Evolutionary conservation across 148 eudicot species (phyloP), one percentile per base, ranked within the genome.

Genomic region (Beta vulgaris): DNA sequence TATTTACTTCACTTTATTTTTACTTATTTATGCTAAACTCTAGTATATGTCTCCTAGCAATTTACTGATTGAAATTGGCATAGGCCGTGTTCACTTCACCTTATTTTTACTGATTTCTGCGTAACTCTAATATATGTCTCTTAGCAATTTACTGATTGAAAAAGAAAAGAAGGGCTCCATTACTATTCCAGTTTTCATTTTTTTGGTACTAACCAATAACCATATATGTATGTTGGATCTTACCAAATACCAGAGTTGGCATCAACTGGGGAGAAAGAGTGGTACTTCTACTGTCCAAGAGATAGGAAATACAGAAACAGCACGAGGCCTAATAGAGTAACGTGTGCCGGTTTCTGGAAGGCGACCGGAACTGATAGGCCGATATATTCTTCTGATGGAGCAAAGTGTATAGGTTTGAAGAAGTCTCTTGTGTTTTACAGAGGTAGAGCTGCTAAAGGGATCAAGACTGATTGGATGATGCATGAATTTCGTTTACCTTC

Each of bases 401-500:
- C 82, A 3, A 88, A 87, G 71, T 94, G 97, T 75, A 94, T 94
- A 2, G 98, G 98, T 23, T 80, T 94, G 85, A 94, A 94, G 85
- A 94, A 94, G 65, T 94, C 98, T 16, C 90, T 94, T 14, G 98
- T 94, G 53, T 94, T 91, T 86, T 94, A 94, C 84, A 86, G 85
- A 79, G 98, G 98, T 1, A 86, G 96, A 80, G 98, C 98, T 36
- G 97, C 97, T 31, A 92, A 90, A 83, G 98, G 98, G 15, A 76
- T 75, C 57, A 94, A 94, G 58, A 94, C 98, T 55, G 97, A 92
- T 68, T 94, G 98, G 98, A 94, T 94, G 98, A 94, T 94, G 98
- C 98, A 94, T 36, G 98, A 94, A 93, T 94, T 91, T 58, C 90
- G 97, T 42, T 79, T 91, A n/a, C 98, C 98, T 85, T 87, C 96